phyloP scores from a whole-genome alignment of 2,329 filamentous ascomycete species.

The Cordyceps militaris region DNA sequence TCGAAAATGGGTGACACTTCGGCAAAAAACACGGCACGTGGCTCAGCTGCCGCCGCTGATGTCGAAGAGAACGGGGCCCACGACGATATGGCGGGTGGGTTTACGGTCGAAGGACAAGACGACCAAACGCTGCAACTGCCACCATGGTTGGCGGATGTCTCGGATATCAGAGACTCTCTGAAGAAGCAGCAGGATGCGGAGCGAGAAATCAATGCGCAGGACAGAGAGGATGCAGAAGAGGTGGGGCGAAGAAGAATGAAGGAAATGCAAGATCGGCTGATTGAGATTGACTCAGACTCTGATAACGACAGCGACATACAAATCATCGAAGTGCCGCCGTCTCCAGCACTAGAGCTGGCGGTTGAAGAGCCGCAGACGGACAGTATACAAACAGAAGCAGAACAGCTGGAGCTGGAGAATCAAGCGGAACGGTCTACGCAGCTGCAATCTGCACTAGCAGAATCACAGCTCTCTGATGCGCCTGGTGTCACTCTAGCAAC shows the following conservation, averaged over 20 bases:
- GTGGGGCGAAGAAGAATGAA: constrained; percentile 41
- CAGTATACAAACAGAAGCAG: neutral
- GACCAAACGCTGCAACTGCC: constrained; percentile 50
- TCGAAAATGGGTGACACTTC: constrained; percentile 23
- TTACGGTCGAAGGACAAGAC: constrained; percentile 22
- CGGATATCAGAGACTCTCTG: constrained; percentile 58
- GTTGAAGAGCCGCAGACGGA: neutral
- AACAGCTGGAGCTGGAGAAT: neutral
- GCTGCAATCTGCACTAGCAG: neutral
- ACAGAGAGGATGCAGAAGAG: constrained; percentile 49
- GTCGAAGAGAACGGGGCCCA: constrained; percentile 20
- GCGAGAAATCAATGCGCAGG: constrained; percentile 56
- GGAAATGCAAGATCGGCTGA: constrained; percentile 41
- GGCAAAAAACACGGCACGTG: neutral
- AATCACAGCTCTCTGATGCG: neutral
- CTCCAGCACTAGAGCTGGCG: constrained; percentile 18
- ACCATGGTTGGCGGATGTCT: constrained; percentile 63
- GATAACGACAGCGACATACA: constrained; percentile 51
- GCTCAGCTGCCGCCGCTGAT: neutral
- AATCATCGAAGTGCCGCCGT: constrained; percentile 43
- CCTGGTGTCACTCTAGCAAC: neutral
- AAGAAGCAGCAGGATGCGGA: constrained; percentile 52
- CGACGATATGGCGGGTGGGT: constrained; percentile 28
- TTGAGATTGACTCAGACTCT: constrained; percentile 58
- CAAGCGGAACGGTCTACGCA: neutral